These are phyloP conservation scores for Syzygium syzygioides DNA, from an alignment of 441 rosid species.

Conservation along the genomic window DNA sequence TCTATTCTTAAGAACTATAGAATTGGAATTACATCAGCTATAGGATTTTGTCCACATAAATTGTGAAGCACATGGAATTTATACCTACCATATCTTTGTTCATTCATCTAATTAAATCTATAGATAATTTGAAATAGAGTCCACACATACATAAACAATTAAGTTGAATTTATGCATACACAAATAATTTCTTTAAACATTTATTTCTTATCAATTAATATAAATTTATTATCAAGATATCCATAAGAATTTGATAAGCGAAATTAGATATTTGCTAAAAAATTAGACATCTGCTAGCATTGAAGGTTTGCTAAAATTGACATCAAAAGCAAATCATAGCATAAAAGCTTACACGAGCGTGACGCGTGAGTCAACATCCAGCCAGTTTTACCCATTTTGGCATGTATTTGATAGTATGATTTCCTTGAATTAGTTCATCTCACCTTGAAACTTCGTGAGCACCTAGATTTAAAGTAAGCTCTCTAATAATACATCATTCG, in stretches of 20 bases:
- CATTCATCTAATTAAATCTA: too few relatives aligned
- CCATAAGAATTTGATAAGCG: too few relatives aligned
- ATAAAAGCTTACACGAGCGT: neutral
- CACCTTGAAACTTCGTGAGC: neutral
- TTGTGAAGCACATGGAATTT: too few relatives aligned
- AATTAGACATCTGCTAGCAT: neutral
- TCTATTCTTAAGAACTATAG: neutral
- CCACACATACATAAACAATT: neutral
- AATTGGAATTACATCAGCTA: too few relatives aligned
- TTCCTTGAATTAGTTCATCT: neutral
- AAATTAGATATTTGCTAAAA: too few relatives aligned
- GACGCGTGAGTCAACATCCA: neutral
- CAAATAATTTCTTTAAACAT: neutral
- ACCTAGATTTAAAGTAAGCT: neutral
- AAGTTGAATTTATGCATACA: neutral
- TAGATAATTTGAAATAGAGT: too few relatives aligned
- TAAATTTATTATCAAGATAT: too few relatives aligned
- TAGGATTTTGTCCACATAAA: too few relatives aligned
- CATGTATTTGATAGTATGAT: neutral
- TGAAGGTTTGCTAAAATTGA: neutral
- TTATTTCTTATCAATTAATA: too few relatives aligned
- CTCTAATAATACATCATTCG: neutral
- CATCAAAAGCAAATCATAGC: neutral
- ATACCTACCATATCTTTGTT: too few relatives aligned
- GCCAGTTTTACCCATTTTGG: too few relatives aligned